Base-by-base conservation (phyloP, 2,329 filamentous ascomycete genomes). In the Colletotrichum horii region DNA sequence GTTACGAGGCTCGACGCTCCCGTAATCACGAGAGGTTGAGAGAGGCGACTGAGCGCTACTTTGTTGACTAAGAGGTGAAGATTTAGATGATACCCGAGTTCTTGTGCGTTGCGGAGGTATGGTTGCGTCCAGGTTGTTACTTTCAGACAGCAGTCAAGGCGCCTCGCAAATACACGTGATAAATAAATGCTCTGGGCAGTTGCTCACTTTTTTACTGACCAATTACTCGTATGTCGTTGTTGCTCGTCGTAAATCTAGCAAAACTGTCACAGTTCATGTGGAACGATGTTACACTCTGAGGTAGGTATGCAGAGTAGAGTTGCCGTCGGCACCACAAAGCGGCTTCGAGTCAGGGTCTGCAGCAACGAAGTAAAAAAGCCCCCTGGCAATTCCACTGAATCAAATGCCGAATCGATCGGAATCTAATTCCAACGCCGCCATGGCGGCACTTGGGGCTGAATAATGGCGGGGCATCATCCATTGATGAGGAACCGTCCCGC, bases 21-120 rank as follows among this genome's bases (percentile, higher is more conserved):
- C 71, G 74, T 7, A 71, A 76, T 38, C 34, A 56, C 19, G 66
- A 75, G 12, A 74, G 74, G 26, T 15, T 66, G 30, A 38, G 74
- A 48, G 74, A 75, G 38, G 74, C 71, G 30, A 76, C 61, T 26
- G 70, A 70, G 61, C 71, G 74, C 8, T 70, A 76, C 34, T 67
- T 32, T 8, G 66, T 75, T 66, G 71, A 75, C 22, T 76, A 64
- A 34, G 30, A 22, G n/a, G 36, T 24, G 32, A 64, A 24, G 34
- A 11, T 24, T 16, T 26, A 38, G 16, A 43, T 24, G 52, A 38
- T 64, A 56, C 70, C 36, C 62, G 28, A 15, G 24, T 24, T 38
- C 24, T 32, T 26, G 19, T 28, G 24, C 24, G 22, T 55, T 60
- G 26, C 15, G 8, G 56, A n/a, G 32, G 28, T 15, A 16, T 16